Evolutionary conservation across 306 rosid species (phyloP), one percentile per base, ranked within the genome.

Genomic region (Senna tora): DNA sequence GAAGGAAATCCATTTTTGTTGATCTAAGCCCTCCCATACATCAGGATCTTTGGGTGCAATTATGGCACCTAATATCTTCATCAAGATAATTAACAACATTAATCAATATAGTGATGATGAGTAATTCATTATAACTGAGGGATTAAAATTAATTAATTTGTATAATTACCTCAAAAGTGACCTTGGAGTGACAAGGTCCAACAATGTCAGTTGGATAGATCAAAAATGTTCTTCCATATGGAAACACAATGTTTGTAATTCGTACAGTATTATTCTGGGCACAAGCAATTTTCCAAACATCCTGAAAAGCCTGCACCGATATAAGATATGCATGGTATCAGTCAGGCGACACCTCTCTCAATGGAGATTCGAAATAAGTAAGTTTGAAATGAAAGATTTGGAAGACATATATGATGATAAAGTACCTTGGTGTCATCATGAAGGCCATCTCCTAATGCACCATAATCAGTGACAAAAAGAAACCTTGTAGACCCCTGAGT

Each of bases 131-230:
- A 36, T 4, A 36, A 36, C 39, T 36, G 39, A 36, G 39, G 39
- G 39, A 36, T 36, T 36, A 7, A 36, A 36, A 36, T 1, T 7
- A 36, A 36, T 36, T 3, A 36, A 36, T 36, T 36, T 36, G 7
- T 36, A 36, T 36, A 36, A 36, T 67, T 81, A 93, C 97, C 90
- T 21, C 32, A 76, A 83, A 89, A 66, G 84, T 84, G 67, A 93
- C 62, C 86, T 75, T 91, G 25, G 97, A 87, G 67, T 69, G 81
- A 84, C 98, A 93, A 47, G 96, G 97, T 49, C 98, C 98, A 28
- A 74, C 78, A 64, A 91, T 74, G 80, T 84, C 87, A 25, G 84
- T 12, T 71, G 96, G 98, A 76, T 87, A 72, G 55, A 91, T 50
- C 46, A 87, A 83, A 79, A 78, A 91, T 52, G 84, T 69, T 49